Evolutionary conservation across 2,329 filamentous ascomycete species (phyloP), one percentile per base, ranked within the genome.

Genomic region (Chrysoporthe austroafricana): DNA sequence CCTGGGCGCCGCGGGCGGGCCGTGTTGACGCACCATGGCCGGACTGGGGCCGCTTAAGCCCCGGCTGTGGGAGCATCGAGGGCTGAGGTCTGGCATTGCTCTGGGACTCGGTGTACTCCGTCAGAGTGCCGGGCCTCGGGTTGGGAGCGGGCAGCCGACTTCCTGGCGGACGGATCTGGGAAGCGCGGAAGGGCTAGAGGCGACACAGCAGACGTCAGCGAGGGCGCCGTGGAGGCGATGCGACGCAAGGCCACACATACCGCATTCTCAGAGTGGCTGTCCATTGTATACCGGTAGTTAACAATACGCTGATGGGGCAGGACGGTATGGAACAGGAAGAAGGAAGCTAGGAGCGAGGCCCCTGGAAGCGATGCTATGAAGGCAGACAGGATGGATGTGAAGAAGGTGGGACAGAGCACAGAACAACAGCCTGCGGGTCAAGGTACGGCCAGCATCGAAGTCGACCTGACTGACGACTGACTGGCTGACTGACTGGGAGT

Each of bases 71-170:
- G 63, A 79, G 79, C 48, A 79, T 79, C 0, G 81, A 75, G 1
- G 78, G 76, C 62, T 83, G 83, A 13, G 78, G 76, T 62, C 87
- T 84, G 56, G 83, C 77, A 74, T 90, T 90, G 77, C 79, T 81
- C 73, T 90, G 86, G n/a, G 87, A 88, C 8, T 88, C 85, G 73
- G 80, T 83, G 71, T 87, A 84, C 73, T 89, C 87, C 11, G 82
- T 77, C 18, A 89, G 81, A 59, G 75, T 77, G 43, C 74, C 56
- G 13, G 73, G 64, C 16, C 66, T 63, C 39, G 70, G 13, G 66
- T 69, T 62, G 62, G 72, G 62, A 69, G 71, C 62, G 61, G 72
- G 72, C 52, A 72, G 64, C 8, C 70, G 67, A 57, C 71, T 73
- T 21, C 66, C 67, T 32, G 69, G 69, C n/a, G 63, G 65, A 52